phyloP scores from a whole-genome alignment of 495 filamentous ascomycete species.

The Aeminium ludgeri region DNA sequence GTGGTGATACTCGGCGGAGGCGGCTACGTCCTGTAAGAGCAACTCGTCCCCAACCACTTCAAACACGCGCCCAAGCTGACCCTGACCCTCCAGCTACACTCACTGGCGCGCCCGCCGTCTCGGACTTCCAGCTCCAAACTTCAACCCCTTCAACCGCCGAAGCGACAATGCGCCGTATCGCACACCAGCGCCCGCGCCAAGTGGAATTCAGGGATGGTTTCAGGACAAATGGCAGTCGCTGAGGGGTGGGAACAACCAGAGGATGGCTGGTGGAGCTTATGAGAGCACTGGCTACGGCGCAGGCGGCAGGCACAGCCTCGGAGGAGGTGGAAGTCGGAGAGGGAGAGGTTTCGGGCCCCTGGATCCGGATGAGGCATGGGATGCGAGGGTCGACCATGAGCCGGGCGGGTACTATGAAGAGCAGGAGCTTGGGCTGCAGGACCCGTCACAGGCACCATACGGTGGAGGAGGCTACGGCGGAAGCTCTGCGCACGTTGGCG shows the following conservation, averaged over 20 bases:
- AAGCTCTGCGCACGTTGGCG: conserved; percentile 4
- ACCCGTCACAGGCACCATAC: conserved; percentile 17
- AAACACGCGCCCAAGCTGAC: background rate
- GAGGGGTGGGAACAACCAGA: conserved; percentile 31
- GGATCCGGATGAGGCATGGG: conserved; percentile 62
- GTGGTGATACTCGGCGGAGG: conserved; percentile 30
- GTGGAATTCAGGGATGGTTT: conserved; percentile 45
- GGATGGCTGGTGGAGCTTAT: conserved; percentile 46
- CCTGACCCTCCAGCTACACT: conserved; percentile 20
- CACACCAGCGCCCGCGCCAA: conserved; percentile 34
- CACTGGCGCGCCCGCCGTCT: conserved; percentile 44
- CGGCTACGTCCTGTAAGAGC: conserved; percentile 21
- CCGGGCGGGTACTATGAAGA: conserved; percentile 43
- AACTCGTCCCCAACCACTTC: background rate
- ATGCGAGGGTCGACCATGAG: conserved; percentile 46
- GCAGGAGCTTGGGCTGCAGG: conserved; percentile 38
- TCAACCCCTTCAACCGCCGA: conserved; percentile 43
- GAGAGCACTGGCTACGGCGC: conserved; percentile 32
- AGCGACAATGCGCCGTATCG: conserved; percentile 24
- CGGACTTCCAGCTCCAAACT: conserved; percentile 45
- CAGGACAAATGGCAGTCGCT: conserved; percentile 32
- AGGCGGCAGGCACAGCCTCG: conserved; percentile 1
- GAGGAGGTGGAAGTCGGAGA: background rate
- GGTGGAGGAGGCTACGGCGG: conserved; percentile 22
- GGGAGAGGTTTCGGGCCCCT: conserved; percentile 28